A percentile compares a stretch with the other conserved stretches of the same genome.
phyloP scores from a whole-genome alignment of 1,284 basidiomycete species.

The Afroboletus lepidellus region DNA sequence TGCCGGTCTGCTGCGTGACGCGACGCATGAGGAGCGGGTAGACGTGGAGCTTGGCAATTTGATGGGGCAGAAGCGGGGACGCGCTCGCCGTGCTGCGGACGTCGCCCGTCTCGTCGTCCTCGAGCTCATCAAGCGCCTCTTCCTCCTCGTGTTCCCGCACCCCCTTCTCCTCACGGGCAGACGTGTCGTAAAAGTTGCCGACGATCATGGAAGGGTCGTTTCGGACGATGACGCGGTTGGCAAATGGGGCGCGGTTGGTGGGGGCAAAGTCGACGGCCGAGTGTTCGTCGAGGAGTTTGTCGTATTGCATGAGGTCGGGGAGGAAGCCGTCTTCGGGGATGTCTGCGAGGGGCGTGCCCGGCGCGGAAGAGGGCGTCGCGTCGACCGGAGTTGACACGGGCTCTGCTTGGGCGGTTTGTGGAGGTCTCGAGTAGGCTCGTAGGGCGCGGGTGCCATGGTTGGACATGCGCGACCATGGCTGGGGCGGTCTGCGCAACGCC shows the following conservation, averaged over 20 bases:
- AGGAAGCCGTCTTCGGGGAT: slow-evolving; percentile 32
- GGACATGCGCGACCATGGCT: slow-evolving; percentile 7
- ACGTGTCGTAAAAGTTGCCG: slow-evolving; percentile 27
- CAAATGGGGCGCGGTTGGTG: slow-evolving; percentile 45
- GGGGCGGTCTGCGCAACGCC: slow-evolving; percentile 14
- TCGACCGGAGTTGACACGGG: slow-evolving; percentile 2
- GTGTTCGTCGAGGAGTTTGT: slow-evolving; percentile 59
- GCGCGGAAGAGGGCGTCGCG: slow-evolving; percentile 8
- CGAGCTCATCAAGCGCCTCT: slow-evolving; percentile 21
- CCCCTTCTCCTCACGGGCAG: slow-evolving; percentile 12
- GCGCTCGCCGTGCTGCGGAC: slow-evolving; percentile 22
- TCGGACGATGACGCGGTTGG: slow-evolving; percentile 59
- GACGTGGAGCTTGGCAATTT: slow-evolving; percentile 46
- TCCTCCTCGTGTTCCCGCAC: slow-evolving; percentile 12
- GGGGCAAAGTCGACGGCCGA: slow-evolving; percentile 55
- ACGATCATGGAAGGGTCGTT: slow-evolving; percentile 48
- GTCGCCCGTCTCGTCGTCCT: slow-evolving; percentile 26
- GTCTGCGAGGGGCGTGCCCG: slow-evolving; percentile 21
- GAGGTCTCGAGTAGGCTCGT: slow-evolving; percentile 19
- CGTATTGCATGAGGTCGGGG: slow-evolving; percentile 60
- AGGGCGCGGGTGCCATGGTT: neutral
- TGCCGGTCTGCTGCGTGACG: slow-evolving; percentile 81
- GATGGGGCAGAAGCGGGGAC: slow-evolving; percentile 20
- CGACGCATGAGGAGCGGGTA: slow-evolving; percentile 60
- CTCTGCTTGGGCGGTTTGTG: slow-evolving; percentile 4